Evolutionary conservation across 306 rosid species (phyloP).

Genomic region (Sophora flavescens): DNA sequence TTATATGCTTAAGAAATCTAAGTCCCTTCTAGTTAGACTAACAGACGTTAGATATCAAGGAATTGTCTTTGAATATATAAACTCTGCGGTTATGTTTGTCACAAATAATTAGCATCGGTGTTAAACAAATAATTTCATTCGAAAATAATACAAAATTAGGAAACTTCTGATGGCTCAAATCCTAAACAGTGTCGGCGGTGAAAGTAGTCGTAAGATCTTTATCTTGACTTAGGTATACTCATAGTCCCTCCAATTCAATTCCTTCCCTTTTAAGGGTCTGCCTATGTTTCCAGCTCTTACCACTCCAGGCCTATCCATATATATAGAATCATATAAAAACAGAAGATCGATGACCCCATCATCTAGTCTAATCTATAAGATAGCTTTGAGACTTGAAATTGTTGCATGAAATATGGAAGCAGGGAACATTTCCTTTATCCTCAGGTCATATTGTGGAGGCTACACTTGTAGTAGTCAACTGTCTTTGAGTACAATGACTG

Average conservation of each 20-base stretch:
- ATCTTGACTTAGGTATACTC: slow-evolving; percentile 2
- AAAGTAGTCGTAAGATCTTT: slow-evolving; percentile 14
- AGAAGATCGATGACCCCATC: slow-evolving; percentile 19
- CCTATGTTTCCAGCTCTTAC: slow-evolving; percentile 49
- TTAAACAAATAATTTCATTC: neutral
- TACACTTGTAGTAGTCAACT: slow-evolving; percentile 39
- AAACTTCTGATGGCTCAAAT: neutral
- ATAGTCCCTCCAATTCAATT: slow-evolving; percentile 32
- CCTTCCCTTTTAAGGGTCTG: slow-evolving; percentile 38
- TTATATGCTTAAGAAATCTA: too few relatives aligned
- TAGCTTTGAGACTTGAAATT: slow-evolving; percentile 36
- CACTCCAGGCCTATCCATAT: slow-evolving; percentile 32
- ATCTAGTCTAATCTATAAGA: slow-evolving; percentile 28
- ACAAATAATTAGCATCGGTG: neutral
- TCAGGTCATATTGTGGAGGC: slow-evolving; percentile 37
- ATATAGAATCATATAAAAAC: slow-evolving; percentile 28
- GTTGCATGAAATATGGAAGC: slow-evolving; percentile 45
- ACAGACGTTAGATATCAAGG: too few relatives aligned
- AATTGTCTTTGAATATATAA: too few relatives aligned
- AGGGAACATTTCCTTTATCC: slow-evolving; percentile 49
- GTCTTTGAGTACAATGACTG: slow-evolving; percentile 50
- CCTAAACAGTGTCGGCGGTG: neutral
- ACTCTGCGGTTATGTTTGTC: neutral
- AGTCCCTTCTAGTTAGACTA: too few relatives aligned
- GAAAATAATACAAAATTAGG: neutral